Evolutionary conservation across 495 filamentous ascomycete species (phyloP).

Genomic region (Penicillium turbatum): DNA sequence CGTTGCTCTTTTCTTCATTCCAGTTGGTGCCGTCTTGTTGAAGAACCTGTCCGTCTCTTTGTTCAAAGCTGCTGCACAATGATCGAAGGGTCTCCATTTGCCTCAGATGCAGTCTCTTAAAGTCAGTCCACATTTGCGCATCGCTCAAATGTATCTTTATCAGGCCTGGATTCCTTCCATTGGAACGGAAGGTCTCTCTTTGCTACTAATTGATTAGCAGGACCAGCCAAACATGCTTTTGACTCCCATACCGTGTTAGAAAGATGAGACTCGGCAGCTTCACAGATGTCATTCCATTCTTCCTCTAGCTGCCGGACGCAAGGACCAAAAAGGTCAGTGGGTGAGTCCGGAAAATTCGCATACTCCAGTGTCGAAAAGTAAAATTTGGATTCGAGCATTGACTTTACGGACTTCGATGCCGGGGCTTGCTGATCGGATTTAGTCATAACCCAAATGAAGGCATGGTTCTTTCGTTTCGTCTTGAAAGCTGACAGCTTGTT

Average conservation of each 20-base stretch:
- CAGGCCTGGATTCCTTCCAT: background rate
- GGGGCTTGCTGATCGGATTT: background rate
- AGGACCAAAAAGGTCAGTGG: background rate
- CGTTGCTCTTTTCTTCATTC: background rate
- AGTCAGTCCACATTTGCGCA: background rate
- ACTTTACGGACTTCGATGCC: background rate
- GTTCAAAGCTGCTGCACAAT: background rate
- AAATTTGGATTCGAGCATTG: slow-evolving; percentile 3
- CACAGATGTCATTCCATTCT: background rate
- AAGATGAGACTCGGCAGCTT: background rate
- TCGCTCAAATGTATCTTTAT: background rate
- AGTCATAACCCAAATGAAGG: slow-evolving; percentile 2
- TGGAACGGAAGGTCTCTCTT: background rate
- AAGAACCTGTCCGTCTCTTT: background rate
- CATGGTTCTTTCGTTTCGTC: background rate
- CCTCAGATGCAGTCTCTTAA: background rate
- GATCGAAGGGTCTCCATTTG: background rate
- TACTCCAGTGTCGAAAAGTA: background rate
- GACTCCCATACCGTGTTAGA: background rate
- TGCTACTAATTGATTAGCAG: background rate
- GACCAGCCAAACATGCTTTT: background rate
- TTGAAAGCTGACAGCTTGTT: background rate
- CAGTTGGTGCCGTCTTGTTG: background rate
- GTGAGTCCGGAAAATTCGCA: background rate
- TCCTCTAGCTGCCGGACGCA: background rate